Evolutionary conservation across 768 basidiomycete genomes (phyloP).

Genomic region (Podaxis sp.): DNA sequence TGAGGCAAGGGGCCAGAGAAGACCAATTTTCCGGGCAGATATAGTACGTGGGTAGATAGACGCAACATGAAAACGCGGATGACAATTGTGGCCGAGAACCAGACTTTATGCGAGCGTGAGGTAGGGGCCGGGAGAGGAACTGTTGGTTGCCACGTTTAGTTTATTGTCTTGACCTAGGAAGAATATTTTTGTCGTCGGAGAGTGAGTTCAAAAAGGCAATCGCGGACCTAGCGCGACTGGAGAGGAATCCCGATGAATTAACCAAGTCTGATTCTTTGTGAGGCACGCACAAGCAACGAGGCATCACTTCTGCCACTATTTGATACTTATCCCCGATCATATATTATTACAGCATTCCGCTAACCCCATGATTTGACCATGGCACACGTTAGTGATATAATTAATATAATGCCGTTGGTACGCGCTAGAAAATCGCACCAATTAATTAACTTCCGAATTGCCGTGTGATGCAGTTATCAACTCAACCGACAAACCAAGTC

Average conservation of each 20-base stretch:
- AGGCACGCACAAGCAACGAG: conserved; percentile 34
- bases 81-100: conserved; percentile 12
- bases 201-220: conserved; percentile 10
- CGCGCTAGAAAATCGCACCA: neutral
- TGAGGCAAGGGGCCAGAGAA: conserved; percentile 4
- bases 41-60: conserved; percentile 1
- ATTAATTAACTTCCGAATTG: neutral
- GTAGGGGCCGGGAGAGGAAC: neutral
- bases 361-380: neutral
- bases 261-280: conserved; percentile 4
- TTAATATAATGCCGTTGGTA: neutral
- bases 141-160: conserved; percentile 23
- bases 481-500: neutral
- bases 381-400: neutral
- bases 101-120: neutral
- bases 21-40: conserved; percentile 3
- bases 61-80: conserved; percentile 8
- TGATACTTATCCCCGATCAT: neutral
- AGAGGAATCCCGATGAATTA: neutral
- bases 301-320: conserved; percentile 14
- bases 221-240: neutral
- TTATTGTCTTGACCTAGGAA: conserved; percentile 29
- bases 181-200: conserved; percentile 21
- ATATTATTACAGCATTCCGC: neutral
- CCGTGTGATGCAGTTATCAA: neutral